Evolutionary conservation across 2,329 filamentous ascomycete species (phyloP), one percentile per base, ranked within the genome.

Genomic region (Pyricularia sp.): DNA sequence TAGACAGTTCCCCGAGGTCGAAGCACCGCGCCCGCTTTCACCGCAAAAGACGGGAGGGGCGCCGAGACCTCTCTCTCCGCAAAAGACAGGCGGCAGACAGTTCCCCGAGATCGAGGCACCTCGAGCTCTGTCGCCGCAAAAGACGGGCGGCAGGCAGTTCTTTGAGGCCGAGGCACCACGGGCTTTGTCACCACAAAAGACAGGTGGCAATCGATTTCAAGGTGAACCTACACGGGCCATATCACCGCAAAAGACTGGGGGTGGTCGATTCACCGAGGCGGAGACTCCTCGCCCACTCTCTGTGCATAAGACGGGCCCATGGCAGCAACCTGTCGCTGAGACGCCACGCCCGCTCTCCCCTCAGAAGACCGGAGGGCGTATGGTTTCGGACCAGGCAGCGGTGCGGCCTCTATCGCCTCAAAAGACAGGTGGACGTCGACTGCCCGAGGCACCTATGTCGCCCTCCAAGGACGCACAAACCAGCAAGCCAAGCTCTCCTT

Each of bases 371-470:
- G 64, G 42, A n/a, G 42, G 42, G 17, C 42, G 42, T 55, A 55
- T n/a, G 4, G n/a, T 55, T 55, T 10, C 42, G 20, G 42, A 55
- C 20, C 42, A 55, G 42, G 20, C 42, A n/a, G 42, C 20, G 20
- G 20, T 55, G 10, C 42, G 42, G 17, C 42, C 42, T 55, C 42
- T 55, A n/a, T 55, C 42, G 42, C 42, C 42, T 55, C 42, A 55
- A n/a, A 55, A 55, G 42, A 55, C 42, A 9, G 64, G 66, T 4
- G 66, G 66, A 2, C 50, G 66, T 23, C 65, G 36, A 28, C 42
- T 67, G 14, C 65, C 65, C 2, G 65, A 67, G 58, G 73, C 76
- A 17, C 75, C 77, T 23, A 73, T 74, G n/a, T 74, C 77, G 5
- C 66, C 71, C 9, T 76, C 74, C 69, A 77, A 74, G 70, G 72